phyloP scores from a whole-genome alignment of 1,139 yeast genomes.

The Geotrichum aggregatum region DNA sequence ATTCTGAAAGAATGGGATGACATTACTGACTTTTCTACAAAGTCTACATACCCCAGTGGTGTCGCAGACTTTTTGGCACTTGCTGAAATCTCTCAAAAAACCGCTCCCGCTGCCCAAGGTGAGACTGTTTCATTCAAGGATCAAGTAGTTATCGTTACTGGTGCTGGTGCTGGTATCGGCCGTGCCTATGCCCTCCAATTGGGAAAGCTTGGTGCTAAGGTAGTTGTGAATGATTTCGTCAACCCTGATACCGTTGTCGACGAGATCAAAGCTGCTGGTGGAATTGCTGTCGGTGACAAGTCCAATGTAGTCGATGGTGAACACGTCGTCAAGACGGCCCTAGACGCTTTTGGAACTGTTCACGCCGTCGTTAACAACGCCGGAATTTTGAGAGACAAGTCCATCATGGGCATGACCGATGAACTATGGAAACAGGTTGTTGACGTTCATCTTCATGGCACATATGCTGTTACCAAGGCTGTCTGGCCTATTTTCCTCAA shows the following conservation, averaged over 20 bases:
- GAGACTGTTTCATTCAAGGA: conserved; percentile 59
- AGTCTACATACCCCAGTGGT: conserved; percentile 61
- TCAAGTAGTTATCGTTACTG: conserved; percentile 88
- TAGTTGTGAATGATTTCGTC: conserved; percentile 86
- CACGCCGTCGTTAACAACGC: conserved; percentile 90
- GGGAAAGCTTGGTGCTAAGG: conserved; percentile 91
- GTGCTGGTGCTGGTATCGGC: conserved; percentile 95
- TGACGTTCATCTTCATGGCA: conserved; percentile 78
- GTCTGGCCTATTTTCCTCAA: conserved; percentile 88
- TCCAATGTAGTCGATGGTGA: conserved; percentile 77
- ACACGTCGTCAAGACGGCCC: conserved; percentile 72
- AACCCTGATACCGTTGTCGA: conserved; percentile 66
- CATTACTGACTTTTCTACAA: conserved; percentile 54
- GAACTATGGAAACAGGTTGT: conserved; percentile 80
- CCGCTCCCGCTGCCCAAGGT: conserved; percentile 54
- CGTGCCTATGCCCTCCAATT: conserved; percentile 80
- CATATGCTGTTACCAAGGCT: conserved; percentile 76
- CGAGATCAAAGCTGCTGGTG: conserved; percentile 73
- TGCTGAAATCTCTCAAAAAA: conserved; percentile 35
- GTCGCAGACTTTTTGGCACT: conserved; percentile 40
- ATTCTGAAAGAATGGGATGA: conserved; percentile 66
- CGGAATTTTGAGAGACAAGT: conserved; percentile 87
- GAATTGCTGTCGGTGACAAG: conserved; percentile 81
- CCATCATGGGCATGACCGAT: conserved; percentile 79
- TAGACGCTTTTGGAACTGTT: conserved; percentile 73